These are phyloP conservation scores for Closterium sp. DNA, from an alignment of 139 green algal species.

Conservation along the genomic window DNA sequence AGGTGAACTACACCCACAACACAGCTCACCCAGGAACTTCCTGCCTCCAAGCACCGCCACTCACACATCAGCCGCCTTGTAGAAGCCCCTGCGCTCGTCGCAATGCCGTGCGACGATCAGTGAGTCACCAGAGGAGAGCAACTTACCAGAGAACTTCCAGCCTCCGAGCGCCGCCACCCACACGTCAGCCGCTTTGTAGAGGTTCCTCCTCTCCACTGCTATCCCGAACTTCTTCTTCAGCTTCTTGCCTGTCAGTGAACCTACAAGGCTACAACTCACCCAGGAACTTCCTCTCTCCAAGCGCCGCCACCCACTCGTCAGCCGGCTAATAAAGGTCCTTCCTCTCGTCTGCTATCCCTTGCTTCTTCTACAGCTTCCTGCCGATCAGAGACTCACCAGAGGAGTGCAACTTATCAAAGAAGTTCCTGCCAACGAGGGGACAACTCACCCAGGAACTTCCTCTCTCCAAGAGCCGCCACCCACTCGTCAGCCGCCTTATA, in stretches of 20 bases:
- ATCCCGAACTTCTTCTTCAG: too few species aligned
- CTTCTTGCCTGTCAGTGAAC: too few species aligned
- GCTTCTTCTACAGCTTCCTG: conserved; percentile 81
- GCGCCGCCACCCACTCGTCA: conserved; percentile 52
- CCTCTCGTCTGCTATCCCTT: conserved; percentile 79
- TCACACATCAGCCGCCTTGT: conserved; percentile 62
- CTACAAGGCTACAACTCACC: too few species aligned
- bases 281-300: conserved; percentile 41
- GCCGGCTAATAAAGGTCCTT: conserved; percentile 56
- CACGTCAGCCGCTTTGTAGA: conserved; percentile 64
- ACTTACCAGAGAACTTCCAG: conserved; percentile 50
- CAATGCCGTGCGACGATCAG: too few species aligned
- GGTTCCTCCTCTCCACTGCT: too few species aligned
- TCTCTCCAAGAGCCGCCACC: conserved; percentile 16
- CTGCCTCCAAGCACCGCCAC: conserved; percentile 5
- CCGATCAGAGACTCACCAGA: conserved; percentile 46
- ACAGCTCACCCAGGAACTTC: conserved; percentile 40
- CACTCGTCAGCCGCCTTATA: conserved; percentile 67
- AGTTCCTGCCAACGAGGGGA: too few species aligned
- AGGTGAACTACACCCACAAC: too few species aligned
- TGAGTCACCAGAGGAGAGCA: too few species aligned
- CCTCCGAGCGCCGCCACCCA: conserved; percentile 38
- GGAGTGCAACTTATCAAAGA: too few species aligned
- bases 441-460: conserved; percentile 51
- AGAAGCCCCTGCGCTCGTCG: conserved; percentile 32